phyloP scores from a whole-genome alignment of 495 filamentous ascomycete genomes.

The Penicillium daleae region DNA sequence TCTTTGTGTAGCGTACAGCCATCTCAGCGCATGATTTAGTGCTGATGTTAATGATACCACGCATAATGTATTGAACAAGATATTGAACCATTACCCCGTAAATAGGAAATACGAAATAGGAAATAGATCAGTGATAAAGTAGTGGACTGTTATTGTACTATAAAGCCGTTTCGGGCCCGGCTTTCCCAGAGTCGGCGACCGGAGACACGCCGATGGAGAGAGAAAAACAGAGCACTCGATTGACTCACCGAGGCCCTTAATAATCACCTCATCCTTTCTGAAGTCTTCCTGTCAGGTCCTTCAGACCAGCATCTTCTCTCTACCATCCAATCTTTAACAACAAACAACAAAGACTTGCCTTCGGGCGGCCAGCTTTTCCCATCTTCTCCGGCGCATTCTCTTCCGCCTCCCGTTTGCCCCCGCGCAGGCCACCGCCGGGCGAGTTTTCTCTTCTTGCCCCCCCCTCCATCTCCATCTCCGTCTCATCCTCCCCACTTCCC shows the following conservation, averaged over 20 bases:
- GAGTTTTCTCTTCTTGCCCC: conserved; percentile 16
- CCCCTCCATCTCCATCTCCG: conserved; percentile 5
- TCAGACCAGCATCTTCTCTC: neutral
- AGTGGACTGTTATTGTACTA: neutral
- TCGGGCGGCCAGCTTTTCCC: neutral
- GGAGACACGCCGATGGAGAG: conserved; percentile 9
- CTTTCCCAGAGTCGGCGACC: conserved; percentile 2
- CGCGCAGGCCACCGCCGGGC: conserved; percentile 7
- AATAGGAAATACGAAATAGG: too few relatives aligned
- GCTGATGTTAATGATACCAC: conserved; percentile 3
- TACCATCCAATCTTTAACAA: neutral
- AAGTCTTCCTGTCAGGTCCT: neutral
- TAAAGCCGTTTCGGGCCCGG: neutral
- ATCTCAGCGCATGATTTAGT: neutral
- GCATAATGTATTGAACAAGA: neutral
- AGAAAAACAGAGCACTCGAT: conserved; percentile 16
- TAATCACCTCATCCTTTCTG: conserved; percentile 18
- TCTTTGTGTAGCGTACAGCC: neutral
- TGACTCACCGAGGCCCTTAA: conserved; percentile 38
- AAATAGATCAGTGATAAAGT: too few relatives aligned
- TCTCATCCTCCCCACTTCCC: conserved; percentile 14
- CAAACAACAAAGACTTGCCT: neutral
- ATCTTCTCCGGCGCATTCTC: conserved; percentile 17
- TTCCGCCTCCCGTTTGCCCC: conserved; percentile 26
- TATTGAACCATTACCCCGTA: neutral